A percentile compares a stretch with the other conserved stretches of the same genome.
These are phyloP conservation scores for Apiotrichum veenhuisii DNA, from an alignment of 1,284 basidiomycete species.

Conservation along the genomic window DNA sequence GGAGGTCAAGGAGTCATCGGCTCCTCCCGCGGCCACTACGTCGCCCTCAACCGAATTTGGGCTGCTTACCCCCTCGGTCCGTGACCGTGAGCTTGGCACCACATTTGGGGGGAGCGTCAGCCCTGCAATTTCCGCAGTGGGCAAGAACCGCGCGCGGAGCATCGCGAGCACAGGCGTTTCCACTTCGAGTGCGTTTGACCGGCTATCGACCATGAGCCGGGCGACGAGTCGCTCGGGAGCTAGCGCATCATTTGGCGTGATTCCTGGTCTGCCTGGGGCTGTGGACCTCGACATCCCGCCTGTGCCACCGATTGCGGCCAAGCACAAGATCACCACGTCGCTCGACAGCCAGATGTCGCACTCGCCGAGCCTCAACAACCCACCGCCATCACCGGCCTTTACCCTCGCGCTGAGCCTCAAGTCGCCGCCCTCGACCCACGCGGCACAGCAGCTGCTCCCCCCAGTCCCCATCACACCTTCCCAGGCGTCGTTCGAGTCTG, in stretches of 20 bases:
- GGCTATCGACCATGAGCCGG: neutral
- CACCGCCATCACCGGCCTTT: neutral
- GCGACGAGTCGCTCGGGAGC: neutral
- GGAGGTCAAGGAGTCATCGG: neutral
- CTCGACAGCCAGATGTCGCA: neutral
- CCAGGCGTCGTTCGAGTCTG: neutral
- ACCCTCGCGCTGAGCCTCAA: slow-evolving; percentile 1
- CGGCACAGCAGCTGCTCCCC: neutral
- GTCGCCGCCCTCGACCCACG: neutral
- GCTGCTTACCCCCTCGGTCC: neutral
- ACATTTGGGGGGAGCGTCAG: neutral
- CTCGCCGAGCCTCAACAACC: neutral
- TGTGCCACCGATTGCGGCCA: neutral
- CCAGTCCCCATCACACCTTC: neutral
- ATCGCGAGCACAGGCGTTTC: neutral
- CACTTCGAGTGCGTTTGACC: neutral
- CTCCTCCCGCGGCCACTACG: neutral
- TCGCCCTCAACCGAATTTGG: neutral
- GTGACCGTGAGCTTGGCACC: neutral
- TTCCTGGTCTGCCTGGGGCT: neutral
- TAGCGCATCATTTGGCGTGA: neutral
- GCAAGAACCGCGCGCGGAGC: neutral
- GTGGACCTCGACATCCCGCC: neutral
- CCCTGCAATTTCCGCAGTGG: slow-evolving; percentile 1
- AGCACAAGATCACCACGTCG: neutral